Conservation (phyloP, 2,329 filamentous ascomycete species). For the Cladosporium halotolerans region DNA sequence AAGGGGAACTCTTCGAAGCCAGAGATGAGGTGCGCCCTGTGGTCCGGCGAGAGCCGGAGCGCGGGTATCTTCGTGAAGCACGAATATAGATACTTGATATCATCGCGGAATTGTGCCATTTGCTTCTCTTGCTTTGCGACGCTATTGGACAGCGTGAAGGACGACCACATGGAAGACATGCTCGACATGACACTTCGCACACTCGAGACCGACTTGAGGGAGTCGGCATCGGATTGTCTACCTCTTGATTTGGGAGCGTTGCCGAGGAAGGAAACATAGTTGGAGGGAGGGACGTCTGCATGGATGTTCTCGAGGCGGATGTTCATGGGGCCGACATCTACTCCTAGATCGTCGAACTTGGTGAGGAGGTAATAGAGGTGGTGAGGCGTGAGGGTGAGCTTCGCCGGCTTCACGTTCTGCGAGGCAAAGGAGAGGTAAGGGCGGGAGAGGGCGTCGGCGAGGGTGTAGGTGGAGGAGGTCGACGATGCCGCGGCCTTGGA, state of each 20-base stretch:
- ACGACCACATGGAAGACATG: conserved; percentile 90
- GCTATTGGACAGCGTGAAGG: conserved; percentile 75
- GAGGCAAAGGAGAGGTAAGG: conserved; percentile 80
- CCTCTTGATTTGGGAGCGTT: conserved; percentile 75
- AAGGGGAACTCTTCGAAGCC: conserved; percentile 98
- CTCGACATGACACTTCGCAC: conserved; percentile 95
- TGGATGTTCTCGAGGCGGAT: conserved; percentile 91
- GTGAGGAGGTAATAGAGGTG: conserved; percentile 95
- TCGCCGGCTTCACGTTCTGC: conserved; percentile 78
- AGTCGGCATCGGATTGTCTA: conserved; percentile 73
- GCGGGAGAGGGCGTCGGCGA: conserved; percentile 76
- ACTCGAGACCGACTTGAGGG: conserved; percentile 91
- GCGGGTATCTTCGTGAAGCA: conserved; percentile 98
- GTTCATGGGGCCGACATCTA: conserved; percentile 92
- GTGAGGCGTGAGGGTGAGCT: conserved; percentile 87
- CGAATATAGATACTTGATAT: conserved; percentile 94
- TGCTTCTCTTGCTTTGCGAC: conserved; percentile 81
- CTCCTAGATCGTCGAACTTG: conserved; percentile 86
- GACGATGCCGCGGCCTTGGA: conserved; percentile 45
- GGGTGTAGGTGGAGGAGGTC: conserved; percentile 64
- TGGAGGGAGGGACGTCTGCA: conserved; percentile 75
- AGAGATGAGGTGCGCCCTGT: conserved; percentile 79
- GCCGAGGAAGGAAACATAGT: conserved; percentile 92
- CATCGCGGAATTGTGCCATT: conserved; percentile 75
- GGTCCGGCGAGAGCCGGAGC: conserved; percentile 82